Base-by-base conservation (phyloP, 495 filamentous ascomycete species). In the Aspergillus cristatus region DNA sequence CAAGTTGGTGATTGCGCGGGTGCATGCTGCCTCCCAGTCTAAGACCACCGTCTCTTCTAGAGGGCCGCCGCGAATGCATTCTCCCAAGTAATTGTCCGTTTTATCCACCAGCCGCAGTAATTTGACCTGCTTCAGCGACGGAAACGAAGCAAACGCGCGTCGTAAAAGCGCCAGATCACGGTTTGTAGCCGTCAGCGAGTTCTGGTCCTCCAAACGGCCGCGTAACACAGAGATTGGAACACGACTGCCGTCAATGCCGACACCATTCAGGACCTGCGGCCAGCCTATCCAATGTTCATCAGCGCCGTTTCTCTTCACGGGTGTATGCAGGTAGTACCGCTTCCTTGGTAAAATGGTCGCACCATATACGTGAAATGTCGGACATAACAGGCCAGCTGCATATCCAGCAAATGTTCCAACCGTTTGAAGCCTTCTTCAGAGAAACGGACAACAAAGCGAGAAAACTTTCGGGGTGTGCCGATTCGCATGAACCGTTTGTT, bases 281-380 rank as follows among this genome's bases (percentile, higher is more conserved):
- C 63, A 67, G 14, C 54, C 65, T 69, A 44, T 45, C n/a, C n/a
- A 38, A 14, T 35, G 18, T n/a, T 26, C 22, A 33, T 63, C 36
- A 65, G 58, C 34, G 13, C 25, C 4, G 13, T 26, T 45, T 28
- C 38, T 24, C 8, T 6, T 17, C 26, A 28, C 22, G 34, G 43
- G 29, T 38, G 32, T 54, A 58, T 57, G 57, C 47, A 53, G 48
- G 49, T 39, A 45, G 40, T 70, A 68, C 60, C 58, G 53, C 52
- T 60, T 57, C 62, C 63, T 51, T 65, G 57, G 59, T 83, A 83
- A 55, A 82, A 81, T 37, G 71, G 77, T 49, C 78, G 78, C 52
- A 84, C 74, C 60, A 84, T 72, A 53, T 85, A 85, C 47, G 75
- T 79, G 54, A 85, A 76, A 50, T 78, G 74, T 55, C 69, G 75